Evolutionary conservation across 352 stramenopile species (phyloP).

Genomic region (Phytophthora pistaciae): DNA sequence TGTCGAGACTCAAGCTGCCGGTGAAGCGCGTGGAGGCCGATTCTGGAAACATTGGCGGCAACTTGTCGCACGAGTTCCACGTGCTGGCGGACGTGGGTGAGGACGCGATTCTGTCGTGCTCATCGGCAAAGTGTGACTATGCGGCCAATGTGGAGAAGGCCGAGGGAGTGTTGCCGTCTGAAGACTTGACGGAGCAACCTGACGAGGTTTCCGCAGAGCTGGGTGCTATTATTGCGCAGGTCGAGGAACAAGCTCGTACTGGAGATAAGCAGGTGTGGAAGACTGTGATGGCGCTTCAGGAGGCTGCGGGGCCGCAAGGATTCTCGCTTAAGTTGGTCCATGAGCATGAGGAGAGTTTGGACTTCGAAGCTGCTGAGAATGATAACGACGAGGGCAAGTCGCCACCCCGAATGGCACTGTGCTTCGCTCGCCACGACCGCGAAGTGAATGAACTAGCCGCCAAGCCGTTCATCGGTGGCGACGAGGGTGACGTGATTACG

Average conservation of each 20-base stretch:
- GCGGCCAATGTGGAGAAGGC: slow-evolving; percentile 92
- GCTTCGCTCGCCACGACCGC: slow-evolving; percentile 68
- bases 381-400: neutral
- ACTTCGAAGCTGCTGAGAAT: slow-evolving; percentile 15
- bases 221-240: slow-evolving; percentile 29
- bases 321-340: slow-evolving; percentile 51
- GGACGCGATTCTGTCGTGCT: slow-evolving; percentile 84
- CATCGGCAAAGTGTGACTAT: slow-evolving; percentile 64
- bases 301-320: slow-evolving; percentile 14
- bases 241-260: slow-evolving; percentile 22
- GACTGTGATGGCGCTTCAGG: slow-evolving; percentile 41
- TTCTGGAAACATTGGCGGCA: slow-evolving; percentile 89
- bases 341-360: slow-evolving; percentile 33
- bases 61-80: slow-evolving; percentile 92
- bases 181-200: slow-evolving; percentile 1
- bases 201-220: slow-evolving; percentile 20
- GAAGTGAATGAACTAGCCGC: slow-evolving; percentile 75
- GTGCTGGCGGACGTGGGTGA: slow-evolving; percentile 86
- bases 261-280: slow-evolving; percentile 39
- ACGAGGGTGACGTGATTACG: slow-evolving; percentile 61
- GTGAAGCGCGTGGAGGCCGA: slow-evolving; percentile 88
- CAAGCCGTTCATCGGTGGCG: slow-evolving; percentile 73
- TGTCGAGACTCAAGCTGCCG: slow-evolving; percentile 65
- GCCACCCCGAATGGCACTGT: slow-evolving; percentile 43
- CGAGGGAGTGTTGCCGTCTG: slow-evolving; percentile 43